Base-by-base conservation (phyloP, 192 early-diverging fungal genomes). In the Backusella westeae region DNA sequence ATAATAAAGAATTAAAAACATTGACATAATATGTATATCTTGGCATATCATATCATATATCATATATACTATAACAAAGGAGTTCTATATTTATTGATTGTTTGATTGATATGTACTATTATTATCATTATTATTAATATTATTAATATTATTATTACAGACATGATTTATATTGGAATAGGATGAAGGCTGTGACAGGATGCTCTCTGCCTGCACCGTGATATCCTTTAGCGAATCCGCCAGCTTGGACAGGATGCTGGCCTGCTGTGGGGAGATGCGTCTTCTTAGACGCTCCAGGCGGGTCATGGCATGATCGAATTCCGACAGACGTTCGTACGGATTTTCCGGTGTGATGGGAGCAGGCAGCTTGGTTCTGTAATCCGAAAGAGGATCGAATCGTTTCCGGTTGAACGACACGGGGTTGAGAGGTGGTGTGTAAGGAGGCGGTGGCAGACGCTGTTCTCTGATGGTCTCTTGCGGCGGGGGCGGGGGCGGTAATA, bases 381-480 rank as follows among this genome's bases (percentile, higher is more conserved):
- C 74, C 42, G 65, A 75, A 12, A 75, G n/a, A 3, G 74, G 74
- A 75, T 75, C 74, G 32, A 75, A 75, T 21, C 68, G 39, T 12
- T 69, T 68, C 36, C 17, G 38, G 10, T 36, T 4, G 34, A 36
- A 35, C 19, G 14, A 36, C 38, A 36, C 29, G 17, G 44, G 53
- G 10, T 72, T 35, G 42, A 46, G 70, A 6, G 41, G 70, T 21
- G 71, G 71, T 1, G 44, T 34, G 1, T 29, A 32, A 26, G 71
- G 46, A 46, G 71, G 44, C 14, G 46, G 71, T 19, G 41, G 46
- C 6, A 44, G 49, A 17, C 26, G 21, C 8, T 72, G 71, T 19
- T 35, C 35, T 63, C 9, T 29, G 5, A 21, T 21, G 6, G 19
- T 23, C 34, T 34, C 29, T 26, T 52, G 46, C 2, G 71, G 15